Evolutionary conservation across 75 land plant species (phyloP), one percentile per base, ranked within the genome.

Genomic region (Pinus albicaulis): DNA sequence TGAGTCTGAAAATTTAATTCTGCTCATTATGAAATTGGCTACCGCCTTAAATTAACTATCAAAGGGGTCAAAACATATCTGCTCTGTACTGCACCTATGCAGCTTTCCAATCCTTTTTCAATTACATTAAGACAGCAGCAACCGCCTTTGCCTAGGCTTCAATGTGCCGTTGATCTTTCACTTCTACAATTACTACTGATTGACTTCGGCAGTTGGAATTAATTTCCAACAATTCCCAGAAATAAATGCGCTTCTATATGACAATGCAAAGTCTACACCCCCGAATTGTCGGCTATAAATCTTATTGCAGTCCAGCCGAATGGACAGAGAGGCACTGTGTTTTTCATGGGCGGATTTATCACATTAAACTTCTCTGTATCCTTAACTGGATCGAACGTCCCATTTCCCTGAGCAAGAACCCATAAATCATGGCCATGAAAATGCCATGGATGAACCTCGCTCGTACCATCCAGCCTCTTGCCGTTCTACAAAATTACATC

Each of bases 371-470:
- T 76, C 3, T 36, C 19, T 19, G 65, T 20, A 28, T 75, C 72
- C 31, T 6, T 76, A 1, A 59, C 36, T 3, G 75, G 70, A 20
- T 76, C 24, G 41, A 72, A 84, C 16, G 22, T 26, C 13, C 85
- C 85, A n/a, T 52, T 24, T 14, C 85, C 85, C 36, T 76, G 36
- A 8, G 31, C 44, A 19, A 92, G 52, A 17, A 96, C 88, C 99
- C 97, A 93, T 76, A 94, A 94, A 72, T 94, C 93, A 75, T 96
- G 99, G 16, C 93, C 99, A 61, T 94, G 98, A 70, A 96, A 77
- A 69, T 96, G 98, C 98, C 99, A 94, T 36, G 98, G 93, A 71
- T 96, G 95, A 12, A 94, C 87, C 81, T 94, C 93, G 41, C 93
- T 92, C 13, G 78, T 86, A 53, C 89, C 85, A 0, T 71, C 16